Evolutionary conservation across 2,329 filamentous ascomycete genomes (phyloP).

Genomic region (Nemania sp.): DNA sequence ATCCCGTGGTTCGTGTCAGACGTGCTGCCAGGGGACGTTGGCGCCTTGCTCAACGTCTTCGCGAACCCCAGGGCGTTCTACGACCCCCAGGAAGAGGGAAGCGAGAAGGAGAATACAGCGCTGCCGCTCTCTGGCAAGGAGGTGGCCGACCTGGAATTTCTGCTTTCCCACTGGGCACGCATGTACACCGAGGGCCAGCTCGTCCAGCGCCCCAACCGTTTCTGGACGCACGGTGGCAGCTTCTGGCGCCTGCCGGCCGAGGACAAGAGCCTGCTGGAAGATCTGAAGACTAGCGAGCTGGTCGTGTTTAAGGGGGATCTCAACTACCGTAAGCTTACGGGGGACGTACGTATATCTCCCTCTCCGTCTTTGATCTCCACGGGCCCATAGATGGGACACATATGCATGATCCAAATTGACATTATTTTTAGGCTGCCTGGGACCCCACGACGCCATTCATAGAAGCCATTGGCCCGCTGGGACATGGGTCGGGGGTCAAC

Average conservation of each 20-base stretch:
- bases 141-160: constrained; percentile 73
- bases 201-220: constrained; percentile 83
- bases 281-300: constrained; percentile 84
- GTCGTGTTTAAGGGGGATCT: constrained; percentile 98
- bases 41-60: constrained; percentile 83
- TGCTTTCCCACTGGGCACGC: constrained; percentile 84
- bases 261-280: constrained; percentile 76
- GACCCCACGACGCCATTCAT: constrained; percentile 87
- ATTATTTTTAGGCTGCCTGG: constrained; percentile 76
- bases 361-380: background rate
- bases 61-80: constrained; percentile 83
- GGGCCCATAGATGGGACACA: background rate
- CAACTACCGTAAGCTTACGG: constrained; percentile 94
- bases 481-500: constrained; percentile 83
- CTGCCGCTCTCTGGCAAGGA: constrained; percentile 75
- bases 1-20: constrained; percentile 99
- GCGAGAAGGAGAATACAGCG: constrained; percentile 60
- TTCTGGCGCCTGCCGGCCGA: constrained; percentile 86
- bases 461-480: constrained; percentile 86
- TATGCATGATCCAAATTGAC: background rate
- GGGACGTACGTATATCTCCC: constrained; percentile 74
- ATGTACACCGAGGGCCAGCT: constrained; percentile 88
- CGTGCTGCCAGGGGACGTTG: constrained; percentile 87
- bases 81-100: constrained; percentile 75
- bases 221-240: constrained; percentile 90